phyloP scores from a whole-genome alignment of 2,329 filamentous ascomycete genomes.

The Amauroascus niger region DNA sequence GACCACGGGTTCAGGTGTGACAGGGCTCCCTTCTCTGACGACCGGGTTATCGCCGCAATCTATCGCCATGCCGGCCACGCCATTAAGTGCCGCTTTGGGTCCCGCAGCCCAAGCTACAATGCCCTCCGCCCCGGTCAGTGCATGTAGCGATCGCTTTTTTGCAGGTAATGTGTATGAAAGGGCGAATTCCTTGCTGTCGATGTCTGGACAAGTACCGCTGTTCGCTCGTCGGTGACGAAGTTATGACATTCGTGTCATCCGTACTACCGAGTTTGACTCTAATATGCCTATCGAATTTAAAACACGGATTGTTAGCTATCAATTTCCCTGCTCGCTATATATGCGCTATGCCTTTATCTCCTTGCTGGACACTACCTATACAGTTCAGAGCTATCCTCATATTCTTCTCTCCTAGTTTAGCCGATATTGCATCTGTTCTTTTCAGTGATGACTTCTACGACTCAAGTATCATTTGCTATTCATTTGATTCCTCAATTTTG shows the following conservation, averaged over 20 bases:
- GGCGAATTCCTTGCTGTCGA: slow-evolving; percentile 40
- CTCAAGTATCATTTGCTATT: background rate
- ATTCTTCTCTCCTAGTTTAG: background rate
- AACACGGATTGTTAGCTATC: too few species aligned
- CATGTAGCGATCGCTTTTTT: slow-evolving; percentile 42
- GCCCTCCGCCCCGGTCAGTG: slow-evolving; percentile 47
- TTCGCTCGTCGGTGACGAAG: slow-evolving; percentile 34
- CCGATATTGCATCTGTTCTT: background rate
- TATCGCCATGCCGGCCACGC: slow-evolving; percentile 66
- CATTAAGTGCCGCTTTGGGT: slow-evolving; percentile 77
- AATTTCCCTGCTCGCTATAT: too few species aligned
- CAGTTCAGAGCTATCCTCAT: background rate
- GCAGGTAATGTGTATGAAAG: slow-evolving; percentile 42
- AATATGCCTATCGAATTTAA: background rate
- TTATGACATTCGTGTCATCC: background rate
- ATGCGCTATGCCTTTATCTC: background rate
- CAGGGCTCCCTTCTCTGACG: slow-evolving; percentile 18
- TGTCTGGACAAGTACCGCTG: slow-evolving; percentile 35
- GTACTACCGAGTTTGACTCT: background rate
- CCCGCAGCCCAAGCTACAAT: slow-evolving; percentile 86
- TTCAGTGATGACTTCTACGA: background rate
- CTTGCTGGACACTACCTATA: background rate
- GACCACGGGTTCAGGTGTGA: slow-evolving; percentile 15
- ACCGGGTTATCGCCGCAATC: slow-evolving; percentile 39
- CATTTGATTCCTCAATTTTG: background rate